Evolutionary conservation across 78 protist species (phyloP).

Genomic region (Guillardia theta): DNA sequence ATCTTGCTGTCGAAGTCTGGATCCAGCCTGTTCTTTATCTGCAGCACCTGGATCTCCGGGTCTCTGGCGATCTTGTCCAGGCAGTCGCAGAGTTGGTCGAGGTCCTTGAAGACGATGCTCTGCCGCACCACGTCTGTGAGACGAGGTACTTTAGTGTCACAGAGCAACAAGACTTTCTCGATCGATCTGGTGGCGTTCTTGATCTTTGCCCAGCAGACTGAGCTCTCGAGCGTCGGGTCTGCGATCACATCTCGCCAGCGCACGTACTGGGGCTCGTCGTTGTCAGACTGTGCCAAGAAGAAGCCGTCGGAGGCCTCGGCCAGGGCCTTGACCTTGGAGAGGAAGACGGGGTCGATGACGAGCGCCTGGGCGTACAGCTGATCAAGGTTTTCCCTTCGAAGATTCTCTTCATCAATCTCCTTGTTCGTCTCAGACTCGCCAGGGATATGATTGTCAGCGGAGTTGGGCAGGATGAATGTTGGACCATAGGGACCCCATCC

Average conservation of each 20-base stretch:
- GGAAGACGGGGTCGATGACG: not conserved
- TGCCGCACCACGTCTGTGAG: not conserved
- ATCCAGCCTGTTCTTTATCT: not conserved
- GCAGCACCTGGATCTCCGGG: not conserved
- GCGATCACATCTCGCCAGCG: too few relatives aligned
- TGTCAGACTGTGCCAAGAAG: too few relatives aligned
- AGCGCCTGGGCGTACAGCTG: constrained; percentile 29
- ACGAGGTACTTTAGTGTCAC: not conserved
- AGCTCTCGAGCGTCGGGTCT: not conserved
- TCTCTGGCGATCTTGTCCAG: not conserved
- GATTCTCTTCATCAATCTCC: too few relatives aligned
- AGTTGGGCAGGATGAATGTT: too few relatives aligned
- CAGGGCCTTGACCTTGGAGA: not conserved
- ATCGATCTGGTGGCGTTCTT: not conserved
- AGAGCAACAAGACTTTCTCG: not conserved
- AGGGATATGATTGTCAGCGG: too few relatives aligned
- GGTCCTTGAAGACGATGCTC: not conserved
- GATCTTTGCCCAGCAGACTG: not conserved
- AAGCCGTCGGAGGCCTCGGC: not conserved
- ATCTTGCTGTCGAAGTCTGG: not conserved
- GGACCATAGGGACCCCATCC: too few relatives aligned
- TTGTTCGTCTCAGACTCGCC: too few relatives aligned
- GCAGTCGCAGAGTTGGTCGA: not conserved
- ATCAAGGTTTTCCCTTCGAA: too few relatives aligned
- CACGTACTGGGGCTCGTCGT: too few relatives aligned